phyloP scores from a whole-genome alignment of 495 filamentous ascomycete genomes.

The Aspergillus funiculosus region DNA sequence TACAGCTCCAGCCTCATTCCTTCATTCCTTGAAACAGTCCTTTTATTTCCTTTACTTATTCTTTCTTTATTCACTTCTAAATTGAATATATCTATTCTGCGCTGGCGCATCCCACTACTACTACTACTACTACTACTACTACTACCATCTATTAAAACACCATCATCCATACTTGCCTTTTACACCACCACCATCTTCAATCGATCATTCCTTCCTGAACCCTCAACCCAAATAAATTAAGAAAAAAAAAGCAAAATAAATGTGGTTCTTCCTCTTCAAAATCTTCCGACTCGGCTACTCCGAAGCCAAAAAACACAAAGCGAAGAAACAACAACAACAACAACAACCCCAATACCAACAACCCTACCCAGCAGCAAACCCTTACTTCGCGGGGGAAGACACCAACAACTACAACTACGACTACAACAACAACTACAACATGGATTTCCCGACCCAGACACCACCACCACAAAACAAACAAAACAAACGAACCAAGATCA shows the following conservation, averaged over 20 bases:
- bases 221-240: neutral
- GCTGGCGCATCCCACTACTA: slow-evolving; percentile 10
- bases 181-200: neutral
- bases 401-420: slow-evolving; percentile 19
- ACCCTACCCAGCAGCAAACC: slow-evolving; percentile 14
- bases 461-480: slow-evolving; percentile 6
- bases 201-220: slow-evolving; percentile 1
- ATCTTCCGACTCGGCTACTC: slow-evolving; percentile 27
- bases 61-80: slow-evolving; percentile 4
- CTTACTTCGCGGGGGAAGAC: slow-evolving; percentile 8
- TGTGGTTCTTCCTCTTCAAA: slow-evolving; percentile 31
- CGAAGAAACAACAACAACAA: slow-evolving; percentile 22
- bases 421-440: slow-evolving; percentile 14
- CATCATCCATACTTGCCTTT: neutral
- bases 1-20: slow-evolving; percentile 9
- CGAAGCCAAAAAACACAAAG: slow-evolving; percentile 31
- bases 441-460: slow-evolving; percentile 6
- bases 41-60: slow-evolving; percentile 10
- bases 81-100: slow-evolving; percentile 4
- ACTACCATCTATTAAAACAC: neutral
- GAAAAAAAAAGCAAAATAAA: slow-evolving; percentile 13
- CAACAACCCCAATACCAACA: slow-evolving; percentile 16
- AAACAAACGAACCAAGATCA: slow-evolving; percentile 2
- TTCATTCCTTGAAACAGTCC: slow-evolving; percentile 10
- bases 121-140: neutral